Base-by-base conservation (phyloP, 352 stramenopile species). In the Globisporangium orthogonon region DNA sequence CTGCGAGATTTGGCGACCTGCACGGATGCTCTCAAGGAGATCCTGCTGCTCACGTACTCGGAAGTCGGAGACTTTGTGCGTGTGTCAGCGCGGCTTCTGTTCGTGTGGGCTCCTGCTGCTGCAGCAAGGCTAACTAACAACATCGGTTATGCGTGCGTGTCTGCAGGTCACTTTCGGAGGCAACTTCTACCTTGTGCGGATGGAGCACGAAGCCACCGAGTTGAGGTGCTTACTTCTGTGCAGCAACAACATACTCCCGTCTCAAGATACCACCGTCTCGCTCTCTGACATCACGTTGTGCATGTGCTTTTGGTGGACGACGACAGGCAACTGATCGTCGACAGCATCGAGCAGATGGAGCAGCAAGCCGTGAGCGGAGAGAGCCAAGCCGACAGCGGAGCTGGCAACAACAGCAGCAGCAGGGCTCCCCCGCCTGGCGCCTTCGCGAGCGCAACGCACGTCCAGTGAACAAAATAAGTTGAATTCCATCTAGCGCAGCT, bases 1-100 rank as follows among this genome's bases (percentile, higher is more conserved):
- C 54, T 91, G 2, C 66, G 83, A 50, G 76, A 81, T 13, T 59
- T 91, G 9, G 61, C 61, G 0, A 58, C 47, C 6, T 74, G 48
- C 28, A 75, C 60, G 41, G 68, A 52, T 28, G 63, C 68, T 43
- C 48, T 71, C 33, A 88, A 73, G 61, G 74, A 91, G 47, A 70
- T 73, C 13, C 54, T 91, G 4, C n/a, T 80, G 46, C 66, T 91
- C 23, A 76, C 76, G 7, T 84, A 88, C 61, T 60, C 77, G n/a
- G 70, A 89, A 70, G 78, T 89, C 10, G 75, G 76, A n/a, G 81
- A 91, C 53, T 91, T 89, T 65, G 74, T 86, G 46, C 45, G 62
- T 65, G 43, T 13, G 35, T 40, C 23, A 23, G 23, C 23, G 23
- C 23, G 4, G 35, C 35, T 47, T 11, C 7, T 15, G 14, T 6